Conservation (phyloP, 2,329 filamentous ascomycete genomes). For the Raffaelea deltoideospora region DNA sequence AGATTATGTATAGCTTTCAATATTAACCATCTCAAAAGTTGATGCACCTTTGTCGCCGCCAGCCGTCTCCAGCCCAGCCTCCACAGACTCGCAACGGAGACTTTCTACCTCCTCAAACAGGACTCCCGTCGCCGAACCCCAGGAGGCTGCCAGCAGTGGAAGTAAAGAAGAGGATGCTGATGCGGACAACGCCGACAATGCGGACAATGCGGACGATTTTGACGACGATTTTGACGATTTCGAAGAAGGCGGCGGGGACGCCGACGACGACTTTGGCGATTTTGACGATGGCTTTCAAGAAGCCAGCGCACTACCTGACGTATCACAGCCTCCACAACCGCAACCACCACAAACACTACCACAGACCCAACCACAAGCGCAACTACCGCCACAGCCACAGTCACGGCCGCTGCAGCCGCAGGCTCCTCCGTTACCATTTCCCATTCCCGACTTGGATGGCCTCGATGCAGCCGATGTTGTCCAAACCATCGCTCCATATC, state of each 20-base stretch:
- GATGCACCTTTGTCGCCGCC: conserved; percentile 21
- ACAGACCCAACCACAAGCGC: neutral
- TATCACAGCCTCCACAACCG: conserved; percentile 13
- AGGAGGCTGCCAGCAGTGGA: no score
- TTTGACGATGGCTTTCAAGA: conserved; percentile 61
- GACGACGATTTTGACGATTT: conserved; percentile 30
- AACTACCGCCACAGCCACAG: conserved; percentile 11
- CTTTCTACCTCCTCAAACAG: conserved; percentile 11
- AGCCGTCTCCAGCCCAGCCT: conserved; percentile 12
- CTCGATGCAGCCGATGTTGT: conserved; percentile 46
- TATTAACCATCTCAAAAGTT: no score
- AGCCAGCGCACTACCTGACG: conserved; percentile 16
- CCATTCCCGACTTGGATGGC: conserved; percentile 52
- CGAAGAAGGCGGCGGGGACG: conserved; percentile 35
- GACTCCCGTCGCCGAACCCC: neutral
- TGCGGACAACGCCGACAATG: conserved; percentile 22
- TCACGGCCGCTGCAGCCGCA: conserved; percentile 4
- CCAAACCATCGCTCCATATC: conserved; percentile 47
- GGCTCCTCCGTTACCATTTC: conserved; percentile 13
- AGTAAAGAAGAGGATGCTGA: conserved; percentile 14
- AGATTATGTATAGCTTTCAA: no score
- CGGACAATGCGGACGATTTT: conserved; percentile 14
- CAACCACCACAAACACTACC: conserved; percentile 16
- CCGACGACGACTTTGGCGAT: conserved; percentile 46
- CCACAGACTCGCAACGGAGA: conserved; percentile 17